Base-by-base conservation (phyloP, 371 early-diverging fungal genomes). In the Cladochytrium tenue region DNA sequence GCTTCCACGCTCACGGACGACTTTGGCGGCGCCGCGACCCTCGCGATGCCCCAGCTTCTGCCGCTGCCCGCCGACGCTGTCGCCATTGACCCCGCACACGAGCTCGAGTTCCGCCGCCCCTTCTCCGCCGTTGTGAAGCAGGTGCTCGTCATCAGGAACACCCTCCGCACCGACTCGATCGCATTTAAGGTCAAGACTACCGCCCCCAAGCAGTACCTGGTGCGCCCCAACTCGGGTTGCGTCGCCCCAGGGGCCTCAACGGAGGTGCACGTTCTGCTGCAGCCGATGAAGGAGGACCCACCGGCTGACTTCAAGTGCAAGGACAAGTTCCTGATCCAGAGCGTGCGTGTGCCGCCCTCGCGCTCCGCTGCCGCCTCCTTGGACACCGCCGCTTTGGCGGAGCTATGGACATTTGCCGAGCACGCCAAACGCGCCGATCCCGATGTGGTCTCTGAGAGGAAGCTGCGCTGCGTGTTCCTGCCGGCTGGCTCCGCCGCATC, bases 101-200 rank as follows among this genome's bases (percentile, higher is more conserved):
- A 74, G 30, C 78, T 82, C 33, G 73, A 76, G 58, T 82, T 82
- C 60, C 69, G 71, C 4, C 67, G 92, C 53, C 96, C 96, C 13
- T 88, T 94, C 72, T 89, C 88, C 51, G 70, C 77, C 25, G 73
- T 84, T 53, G 84, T 85, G 58, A 87, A 88, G 63, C 76, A 76
- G 69, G 73, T 73, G 17, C 80, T 95, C 53, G 67, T 69, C 27
- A 80, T 96, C 65, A 79, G 75, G 51, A 96, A 96, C 81, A 76
- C 83, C 31, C 82, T 86, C 61, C 56, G 79, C 0, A 79, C 83
- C 66, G 69, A 81, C 43, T 85, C 92, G 0, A 80, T 91, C 34
- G 89, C 92, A 13, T 98, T 95, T 82, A 97, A 98, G 79, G 93
- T 98, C 74, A 96, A 96, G 74, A 98, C 99, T 2, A 98, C 97